Evolutionary conservation across 225 moss, liverwort and hornwort species (phyloP).

Genomic region (Thuidium tamariscinum): DNA sequence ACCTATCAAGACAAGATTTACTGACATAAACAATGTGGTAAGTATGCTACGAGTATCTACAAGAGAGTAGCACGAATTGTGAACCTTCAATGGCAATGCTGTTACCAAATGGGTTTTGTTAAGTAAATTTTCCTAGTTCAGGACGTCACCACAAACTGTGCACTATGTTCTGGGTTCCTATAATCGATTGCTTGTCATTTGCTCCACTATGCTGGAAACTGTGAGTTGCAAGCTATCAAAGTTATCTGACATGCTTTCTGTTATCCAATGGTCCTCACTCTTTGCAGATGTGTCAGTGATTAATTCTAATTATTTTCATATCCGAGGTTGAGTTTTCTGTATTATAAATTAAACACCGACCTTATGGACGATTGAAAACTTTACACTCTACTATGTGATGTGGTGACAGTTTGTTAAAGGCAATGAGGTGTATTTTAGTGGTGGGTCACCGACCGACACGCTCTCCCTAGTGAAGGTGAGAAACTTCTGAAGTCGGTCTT

Average conservation of each 20-base stretch:
- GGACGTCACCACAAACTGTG: neutral
- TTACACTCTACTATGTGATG: neutral
- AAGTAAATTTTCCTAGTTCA: neutral
- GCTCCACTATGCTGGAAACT: neutral
- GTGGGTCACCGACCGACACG: constrained; percentile 63
- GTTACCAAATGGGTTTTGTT: neutral
- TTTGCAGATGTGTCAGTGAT: neutral
- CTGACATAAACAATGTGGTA: constrained; percentile 71
- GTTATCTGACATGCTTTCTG: neutral
- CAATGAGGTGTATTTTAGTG: constrained; percentile 62
- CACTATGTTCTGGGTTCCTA: neutral
- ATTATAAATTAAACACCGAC: neutral
- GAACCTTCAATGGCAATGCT: neutral
- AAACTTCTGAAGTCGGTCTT: neutral
- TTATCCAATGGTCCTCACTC: neutral
- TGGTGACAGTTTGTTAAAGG: constrained; percentile 43
- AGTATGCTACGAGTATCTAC: neutral
- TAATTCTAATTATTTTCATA: neutral
- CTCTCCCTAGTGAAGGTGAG: constrained; percentile 69
- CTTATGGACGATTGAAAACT: neutral
- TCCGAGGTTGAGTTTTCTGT: neutral
- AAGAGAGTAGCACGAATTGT: neutral
- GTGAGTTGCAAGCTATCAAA: neutral
- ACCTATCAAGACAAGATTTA: constrained; percentile 56
- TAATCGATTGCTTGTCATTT: neutral